Conservation (phyloP, 257 asterid genomes). For the Ophiorrhiza pumila region DNA sequence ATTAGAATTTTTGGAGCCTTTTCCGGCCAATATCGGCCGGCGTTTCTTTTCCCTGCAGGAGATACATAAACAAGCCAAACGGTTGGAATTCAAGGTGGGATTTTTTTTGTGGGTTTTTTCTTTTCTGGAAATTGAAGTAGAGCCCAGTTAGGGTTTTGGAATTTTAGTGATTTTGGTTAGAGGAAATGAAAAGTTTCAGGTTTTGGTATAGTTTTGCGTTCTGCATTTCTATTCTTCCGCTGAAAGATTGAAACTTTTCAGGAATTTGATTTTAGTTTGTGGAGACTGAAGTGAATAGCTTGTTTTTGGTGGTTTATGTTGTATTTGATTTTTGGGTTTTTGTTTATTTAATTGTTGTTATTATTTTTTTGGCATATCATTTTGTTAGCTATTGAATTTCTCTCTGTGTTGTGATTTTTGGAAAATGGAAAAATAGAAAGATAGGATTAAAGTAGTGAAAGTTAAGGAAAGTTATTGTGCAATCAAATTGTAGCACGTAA, state of each 20-base stretch:
- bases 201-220: background rate
- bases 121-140: background rate
- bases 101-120: background rate
- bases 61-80: background rate
- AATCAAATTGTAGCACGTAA: background rate
- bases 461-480: background rate
- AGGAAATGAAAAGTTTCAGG: background rate
- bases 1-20: background rate
- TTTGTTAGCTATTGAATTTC: background rate
- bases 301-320: background rate
- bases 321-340: background rate
- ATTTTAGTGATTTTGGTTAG: background rate
- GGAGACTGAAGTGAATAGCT: background rate
- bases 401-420: background rate
- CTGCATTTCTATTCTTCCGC: too few relatives aligned
- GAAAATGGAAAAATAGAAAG: background rate
- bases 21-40: background rate
- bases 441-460: background rate
- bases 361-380: background rate
- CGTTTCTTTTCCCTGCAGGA: background rate
- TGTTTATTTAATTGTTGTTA: background rate
- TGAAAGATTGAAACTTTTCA: too few relatives aligned
- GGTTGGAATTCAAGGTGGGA: conserved; percentile 13
- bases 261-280: background rate
- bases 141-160: background rate